phyloP scores from a whole-genome alignment of 2,329 filamentous ascomycete species.

The Lachnellula suecica region DNA sequence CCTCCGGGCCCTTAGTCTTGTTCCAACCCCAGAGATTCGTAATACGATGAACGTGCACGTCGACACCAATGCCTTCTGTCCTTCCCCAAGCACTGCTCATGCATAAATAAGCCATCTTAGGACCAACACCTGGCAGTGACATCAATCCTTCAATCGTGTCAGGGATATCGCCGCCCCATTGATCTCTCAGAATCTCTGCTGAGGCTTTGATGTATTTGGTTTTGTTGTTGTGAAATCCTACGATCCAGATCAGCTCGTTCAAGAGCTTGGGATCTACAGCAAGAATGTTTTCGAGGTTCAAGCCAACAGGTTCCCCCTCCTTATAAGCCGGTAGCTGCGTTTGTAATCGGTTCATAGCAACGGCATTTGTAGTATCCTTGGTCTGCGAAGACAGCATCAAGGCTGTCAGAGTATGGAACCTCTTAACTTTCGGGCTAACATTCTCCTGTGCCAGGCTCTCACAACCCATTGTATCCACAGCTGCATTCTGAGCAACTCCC shows the following conservation, averaged over 20 bases:
- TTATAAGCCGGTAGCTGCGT: constrained; percentile 50
- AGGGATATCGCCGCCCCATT: constrained; percentile 64
- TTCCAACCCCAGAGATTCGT: constrained; percentile 73
- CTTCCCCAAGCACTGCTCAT: constrained; percentile 69
- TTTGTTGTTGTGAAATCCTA: constrained; percentile 77
- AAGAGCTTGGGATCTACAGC: constrained; percentile 56
- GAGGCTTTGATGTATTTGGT: constrained; percentile 68
- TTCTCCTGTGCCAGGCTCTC: constrained; percentile 66
- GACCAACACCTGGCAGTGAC: constrained; percentile 67
- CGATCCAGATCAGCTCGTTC: constrained; percentile 64
- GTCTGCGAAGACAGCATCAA: constrained; percentile 75
- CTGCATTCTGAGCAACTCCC: constrained; percentile 66
- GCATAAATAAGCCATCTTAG: constrained; percentile 74
- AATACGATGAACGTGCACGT: constrained; percentile 75
- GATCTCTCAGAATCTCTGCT: constrained; percentile 59
- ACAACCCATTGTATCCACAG: constrained; percentile 98
- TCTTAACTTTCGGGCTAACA: constrained; percentile 49
- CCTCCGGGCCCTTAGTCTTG: constrained; percentile 65
- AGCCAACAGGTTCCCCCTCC: constrained; percentile 37
- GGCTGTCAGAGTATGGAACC: constrained; percentile 68
- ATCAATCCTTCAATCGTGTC: constrained; percentile 63
- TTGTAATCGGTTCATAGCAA: constrained; percentile 65
- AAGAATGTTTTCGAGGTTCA: constrained; percentile 64
- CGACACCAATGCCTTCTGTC: constrained; percentile 55
- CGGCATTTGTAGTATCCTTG: constrained; percentile 70